Percentiles rank a stretch among this genome's conserved stretches.
phyloP scores from a whole-genome alignment of 352 stramenopile species.

The Globisporangium emineosum region DNA sequence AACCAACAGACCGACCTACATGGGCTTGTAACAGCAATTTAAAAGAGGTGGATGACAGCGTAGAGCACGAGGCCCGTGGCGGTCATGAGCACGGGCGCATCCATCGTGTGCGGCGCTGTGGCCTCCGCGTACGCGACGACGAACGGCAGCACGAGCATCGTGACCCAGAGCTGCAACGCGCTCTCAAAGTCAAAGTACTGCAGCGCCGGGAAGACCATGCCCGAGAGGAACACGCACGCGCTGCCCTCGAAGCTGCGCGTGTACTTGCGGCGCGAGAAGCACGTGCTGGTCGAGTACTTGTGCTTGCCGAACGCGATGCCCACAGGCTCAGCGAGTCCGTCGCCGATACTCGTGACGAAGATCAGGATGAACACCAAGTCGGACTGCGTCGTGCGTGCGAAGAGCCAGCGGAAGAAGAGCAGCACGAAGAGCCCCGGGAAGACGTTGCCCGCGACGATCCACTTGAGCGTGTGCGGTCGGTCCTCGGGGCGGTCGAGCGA shows the following conservation, averaged over 20 bases:
- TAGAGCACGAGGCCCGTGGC: constrained; percentile 78
- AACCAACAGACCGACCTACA: too few species aligned
- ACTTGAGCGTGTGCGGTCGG: constrained; percentile 71
- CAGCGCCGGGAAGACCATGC: constrained; percentile 80
- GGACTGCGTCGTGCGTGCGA: constrained; percentile 67
- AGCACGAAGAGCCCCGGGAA: constrained; percentile 80
- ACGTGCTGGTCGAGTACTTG: constrained; percentile 58
- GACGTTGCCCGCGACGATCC: constrained; percentile 80
- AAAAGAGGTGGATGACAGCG: constrained; percentile 74
- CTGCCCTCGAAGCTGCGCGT: constrained; percentile 57
- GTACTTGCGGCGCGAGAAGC: constrained; percentile 59
- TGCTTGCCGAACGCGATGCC: constrained; percentile 60
- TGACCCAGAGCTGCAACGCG: constrained; percentile 62
- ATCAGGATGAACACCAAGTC: constrained; percentile 82
- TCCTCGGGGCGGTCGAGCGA: constrained; percentile 82
- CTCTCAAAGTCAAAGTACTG: constrained; percentile 81
- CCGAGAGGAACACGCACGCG: constrained; percentile 60
- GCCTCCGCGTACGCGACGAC: constrained; percentile 80
- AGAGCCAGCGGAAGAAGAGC: constrained; percentile 87
- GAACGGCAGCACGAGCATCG: constrained; percentile 82
- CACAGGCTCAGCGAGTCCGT: constrained; percentile 51
- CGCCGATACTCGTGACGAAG: constrained; percentile 64
- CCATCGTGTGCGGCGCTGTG: constrained; percentile 84
- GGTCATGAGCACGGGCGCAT: constrained; percentile 83
- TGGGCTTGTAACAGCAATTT: too few species aligned